Evolutionary conservation across 2,329 filamentous ascomycete species (phyloP).

Genomic region (Penicillium sp.): DNA sequence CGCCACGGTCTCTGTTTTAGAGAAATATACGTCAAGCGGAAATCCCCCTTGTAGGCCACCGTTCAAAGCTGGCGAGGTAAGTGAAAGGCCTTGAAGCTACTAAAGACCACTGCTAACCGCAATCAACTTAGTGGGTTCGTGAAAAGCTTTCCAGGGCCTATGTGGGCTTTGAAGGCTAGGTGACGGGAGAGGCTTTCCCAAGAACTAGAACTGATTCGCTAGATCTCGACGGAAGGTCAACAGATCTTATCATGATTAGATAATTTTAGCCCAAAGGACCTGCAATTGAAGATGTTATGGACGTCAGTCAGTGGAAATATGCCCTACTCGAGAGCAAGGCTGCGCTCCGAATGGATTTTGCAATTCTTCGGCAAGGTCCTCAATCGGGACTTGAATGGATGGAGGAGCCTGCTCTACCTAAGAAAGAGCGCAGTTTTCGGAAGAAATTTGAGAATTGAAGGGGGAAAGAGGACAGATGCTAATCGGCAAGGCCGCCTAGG

Average conservation of each 20-base stretch:
- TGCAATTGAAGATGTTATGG: not conserved
- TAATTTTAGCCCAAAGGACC: not conserved
- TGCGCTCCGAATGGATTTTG: too few relatives aligned
- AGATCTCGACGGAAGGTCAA: not conserved
- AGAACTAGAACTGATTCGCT: not conserved
- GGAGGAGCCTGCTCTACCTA: not conserved
- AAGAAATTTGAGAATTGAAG: not conserved
- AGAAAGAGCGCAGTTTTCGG: not conserved
- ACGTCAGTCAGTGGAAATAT: too few relatives aligned
- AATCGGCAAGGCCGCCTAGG: not conserved
- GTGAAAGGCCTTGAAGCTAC: not conserved
- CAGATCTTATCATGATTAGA: not conserved
- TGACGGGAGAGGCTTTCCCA: not conserved
- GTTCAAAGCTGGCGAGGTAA: slow-evolving; percentile 29
- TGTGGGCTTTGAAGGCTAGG: slow-evolving; percentile 19
- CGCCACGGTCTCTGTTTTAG: slow-evolving; percentile 33
- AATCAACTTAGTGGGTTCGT: slow-evolving; percentile 19
- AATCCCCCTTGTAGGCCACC: slow-evolving; percentile 19
- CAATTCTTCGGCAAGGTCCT: too few relatives aligned
- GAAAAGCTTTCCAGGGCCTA: slow-evolving; percentile 24
- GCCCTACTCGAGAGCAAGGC: too few relatives aligned
- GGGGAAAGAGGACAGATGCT: not conserved
- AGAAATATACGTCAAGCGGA: slow-evolving; percentile 21
- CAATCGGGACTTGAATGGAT: too few relatives aligned
- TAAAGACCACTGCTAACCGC: not conserved